Evolutionary conservation across 1,284 basidiomycete species (phyloP), one percentile per base, ranked within the genome.

Genomic region (Mycosarcoma maydis): DNA sequence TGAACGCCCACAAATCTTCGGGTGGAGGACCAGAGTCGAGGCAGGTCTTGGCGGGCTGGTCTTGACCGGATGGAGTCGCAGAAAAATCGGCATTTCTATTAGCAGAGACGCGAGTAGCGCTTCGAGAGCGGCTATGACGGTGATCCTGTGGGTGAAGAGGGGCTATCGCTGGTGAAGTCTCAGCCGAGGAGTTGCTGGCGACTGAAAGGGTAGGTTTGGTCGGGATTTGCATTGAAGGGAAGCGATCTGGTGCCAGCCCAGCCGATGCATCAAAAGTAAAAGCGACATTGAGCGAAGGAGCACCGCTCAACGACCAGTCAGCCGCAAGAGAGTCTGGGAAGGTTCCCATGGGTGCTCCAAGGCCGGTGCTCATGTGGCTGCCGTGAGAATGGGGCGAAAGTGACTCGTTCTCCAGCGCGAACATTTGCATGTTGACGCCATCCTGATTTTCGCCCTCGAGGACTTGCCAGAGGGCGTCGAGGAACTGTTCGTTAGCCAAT

Each of bases 401-500:
- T 6, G 54, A 54, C 19, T 71, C 68, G 39, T 53, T 61, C n/a
- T 71, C 68, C 32, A 71, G 54, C 5, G 68, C 62, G 46, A 71
- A 71, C 57, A 65, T 62, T 22, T 65, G 62, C 57, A 65, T 71
- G 40, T 68, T 62, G 45, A 45, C 65, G 37, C 54, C 57, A 22
- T 70, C 67, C 45, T 70, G 67, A 13, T 64, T 64, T 20, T 70
- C 67, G 6, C 68, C 62, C 19, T 71, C 68, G 26, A 71, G 51
- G 1, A 71, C 68, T 26, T 71, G 68, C 68, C 68, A 71, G 17
- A 71, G 43, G 8, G 68, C 68, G 30, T 71, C 68, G 22, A 71
- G 68, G 32, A 71, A 66, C 26, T 71, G 68, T 40, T 71, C 68
- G 48, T 71, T 71, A 29, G 68, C 68, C 22, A 71, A 47, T 37